Evolutionary conservation across 169 alveolate species (phyloP).

Genomic region (Cryptosporidium canis): DNA sequence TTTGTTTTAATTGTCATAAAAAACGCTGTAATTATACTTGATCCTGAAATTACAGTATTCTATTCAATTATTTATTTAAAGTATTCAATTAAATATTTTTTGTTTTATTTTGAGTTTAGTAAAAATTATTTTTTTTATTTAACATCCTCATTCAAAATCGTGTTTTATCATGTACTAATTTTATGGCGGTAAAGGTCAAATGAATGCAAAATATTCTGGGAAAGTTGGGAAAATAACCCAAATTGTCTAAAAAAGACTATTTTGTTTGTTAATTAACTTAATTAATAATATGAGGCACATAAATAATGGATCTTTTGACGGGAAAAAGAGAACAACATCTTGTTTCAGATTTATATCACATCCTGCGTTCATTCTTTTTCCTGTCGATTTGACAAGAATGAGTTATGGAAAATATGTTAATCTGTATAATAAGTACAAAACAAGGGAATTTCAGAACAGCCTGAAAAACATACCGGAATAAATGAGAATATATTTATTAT

Average conservation of each 20-base stretch:
- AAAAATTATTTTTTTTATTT: no score
- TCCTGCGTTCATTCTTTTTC: constrained; percentile 39
- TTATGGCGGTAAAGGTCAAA: no score
- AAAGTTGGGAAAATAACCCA: background rate
- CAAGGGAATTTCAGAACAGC: constrained; percentile 52
- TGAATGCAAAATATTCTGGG: background rate
- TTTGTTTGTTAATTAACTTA: background rate
- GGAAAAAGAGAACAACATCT: constrained; percentile 31
- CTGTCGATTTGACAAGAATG: constrained; percentile 65
- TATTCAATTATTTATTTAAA: no score
- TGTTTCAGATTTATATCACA: constrained; percentile 53
- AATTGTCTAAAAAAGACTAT: background rate
- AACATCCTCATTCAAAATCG: no score
- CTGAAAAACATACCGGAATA: constrained; percentile 3
- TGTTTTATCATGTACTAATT: no score
- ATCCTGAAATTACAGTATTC: no score
- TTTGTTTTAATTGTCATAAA: constrained; percentile 8
- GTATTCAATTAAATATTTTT: no score
- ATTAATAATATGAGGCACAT: background rate
- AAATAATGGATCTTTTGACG: constrained; percentile 16
- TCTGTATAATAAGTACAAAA: constrained; percentile 42
- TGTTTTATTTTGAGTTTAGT: no score
- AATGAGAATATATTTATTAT: background rate
- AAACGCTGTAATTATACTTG: background rate
- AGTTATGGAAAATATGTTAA: constrained; percentile 41